phyloP scores from a whole-genome alignment of 306 rosid genomes.

The Vicia sativa region DNA sequence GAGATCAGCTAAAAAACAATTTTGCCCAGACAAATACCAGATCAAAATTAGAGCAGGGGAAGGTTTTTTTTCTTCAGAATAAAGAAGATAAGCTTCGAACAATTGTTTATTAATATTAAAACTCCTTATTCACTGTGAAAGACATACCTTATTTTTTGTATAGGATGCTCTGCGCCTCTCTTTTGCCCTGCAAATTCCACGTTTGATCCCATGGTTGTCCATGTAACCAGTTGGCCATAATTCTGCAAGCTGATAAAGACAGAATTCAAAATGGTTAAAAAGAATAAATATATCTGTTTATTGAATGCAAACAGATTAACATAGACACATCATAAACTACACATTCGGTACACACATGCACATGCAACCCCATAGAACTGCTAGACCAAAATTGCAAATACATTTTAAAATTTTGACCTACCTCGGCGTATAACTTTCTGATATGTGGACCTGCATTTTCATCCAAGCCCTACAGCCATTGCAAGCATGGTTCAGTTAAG shows the following conservation, averaged over 20 bases:
- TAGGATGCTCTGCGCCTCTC: slow-evolving; percentile 77
- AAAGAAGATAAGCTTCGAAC: slow-evolving; percentile 15
- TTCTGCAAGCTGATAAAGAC: slow-evolving; percentile 74
- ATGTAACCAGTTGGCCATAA: slow-evolving; percentile 94
- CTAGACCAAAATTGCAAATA: slow-evolving; percentile 15
- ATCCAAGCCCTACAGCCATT: slow-evolving; percentile 82
- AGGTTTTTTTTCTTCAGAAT: slow-evolving; percentile 17
- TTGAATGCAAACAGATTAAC: slow-evolving; percentile 24
- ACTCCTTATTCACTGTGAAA: slow-evolving; percentile 29
- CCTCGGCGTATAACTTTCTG: slow-evolving; percentile 93
- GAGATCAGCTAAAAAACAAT: slow-evolving; percentile 1
- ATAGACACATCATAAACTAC: slow-evolving; percentile 17
- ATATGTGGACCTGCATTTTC: slow-evolving; percentile 91
- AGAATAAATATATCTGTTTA: slow-evolving; percentile 4
- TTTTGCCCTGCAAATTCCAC: slow-evolving; percentile 89
- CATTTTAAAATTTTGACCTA: slow-evolving; percentile 39
- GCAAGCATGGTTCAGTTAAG: slow-evolving; percentile 40
- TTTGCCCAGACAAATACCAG: slow-evolving; percentile 2
- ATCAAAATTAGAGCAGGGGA: slow-evolving; percentile 20
- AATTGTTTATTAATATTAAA: slow-evolving; percentile 7
- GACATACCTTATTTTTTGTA: slow-evolving; percentile 67
- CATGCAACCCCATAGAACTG: slow-evolving; percentile 19
- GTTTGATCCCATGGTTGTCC: slow-evolving; percentile 98
- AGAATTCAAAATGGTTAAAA: slow-evolving; percentile 27
- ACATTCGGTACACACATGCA: not conserved